Percentiles rank a stretch among this genome's conserved stretches.
These are phyloP conservation scores for Gastrolobium bilobum DNA, from an alignment of 306 rosid species.

Conservation along the genomic window DNA sequence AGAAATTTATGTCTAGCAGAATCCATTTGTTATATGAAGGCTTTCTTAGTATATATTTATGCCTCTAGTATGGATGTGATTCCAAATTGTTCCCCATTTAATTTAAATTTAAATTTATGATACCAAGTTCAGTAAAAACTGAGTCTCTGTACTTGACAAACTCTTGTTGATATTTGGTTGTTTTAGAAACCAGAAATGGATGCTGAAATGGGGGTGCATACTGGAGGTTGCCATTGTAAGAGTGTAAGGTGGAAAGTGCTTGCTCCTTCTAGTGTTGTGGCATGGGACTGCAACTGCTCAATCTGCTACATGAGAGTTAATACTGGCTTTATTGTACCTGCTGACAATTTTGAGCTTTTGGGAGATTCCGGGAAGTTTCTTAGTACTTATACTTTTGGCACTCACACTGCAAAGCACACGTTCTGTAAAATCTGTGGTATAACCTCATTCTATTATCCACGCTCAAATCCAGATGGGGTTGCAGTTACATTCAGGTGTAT, in stretches of 20 bases:
- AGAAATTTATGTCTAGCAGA: constrained; percentile 8
- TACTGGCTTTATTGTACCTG: constrained; percentile 71
- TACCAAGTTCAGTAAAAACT: not conserved
- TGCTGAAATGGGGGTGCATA: constrained; percentile 64
- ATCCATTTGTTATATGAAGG: not conserved
- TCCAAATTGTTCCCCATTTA: constrained; percentile 8
- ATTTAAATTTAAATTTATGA: constrained; percentile 2
- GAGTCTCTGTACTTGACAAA: not conserved
- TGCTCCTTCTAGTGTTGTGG: constrained; percentile 73
- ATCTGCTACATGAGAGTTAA: constrained; percentile 81
- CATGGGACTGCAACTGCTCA: constrained; percentile 86
- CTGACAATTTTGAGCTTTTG: constrained; percentile 66
- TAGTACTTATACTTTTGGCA: constrained; percentile 80
- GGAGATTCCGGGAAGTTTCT: constrained; percentile 71
- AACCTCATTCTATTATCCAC: constrained; percentile 85
- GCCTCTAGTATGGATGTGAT: constrained; percentile 8
- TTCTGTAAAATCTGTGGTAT: constrained; percentile 90
- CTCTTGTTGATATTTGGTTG: not conserved
- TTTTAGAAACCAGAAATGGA: constrained; percentile 62
- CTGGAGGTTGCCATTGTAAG: constrained; percentile 93
- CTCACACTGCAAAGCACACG: constrained; percentile 85
- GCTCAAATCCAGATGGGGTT: constrained; percentile 93
- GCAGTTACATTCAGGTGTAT: constrained; percentile 76
- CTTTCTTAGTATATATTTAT: constrained; percentile 3
- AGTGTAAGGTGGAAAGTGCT: constrained; percentile 76